A percentile compares a stretch with the other conserved stretches of the same genome.
These are phyloP conservation scores for Penicillium bovifimosum DNA, from an alignment of 495 filamentous ascomycete genomes.

Conservation along the genomic window DNA sequence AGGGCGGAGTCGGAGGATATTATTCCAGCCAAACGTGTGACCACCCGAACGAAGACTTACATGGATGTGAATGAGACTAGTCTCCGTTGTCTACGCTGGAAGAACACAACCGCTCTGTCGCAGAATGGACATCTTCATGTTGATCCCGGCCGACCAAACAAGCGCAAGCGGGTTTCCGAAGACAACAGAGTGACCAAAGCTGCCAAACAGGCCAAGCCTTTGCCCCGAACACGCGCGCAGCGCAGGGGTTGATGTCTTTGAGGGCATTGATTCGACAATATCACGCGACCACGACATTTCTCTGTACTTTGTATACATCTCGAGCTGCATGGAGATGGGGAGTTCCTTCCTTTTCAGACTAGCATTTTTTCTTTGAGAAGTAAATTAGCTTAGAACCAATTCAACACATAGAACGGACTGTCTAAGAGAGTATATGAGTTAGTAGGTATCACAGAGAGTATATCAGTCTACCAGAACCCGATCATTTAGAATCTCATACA, in stretches of 20 bases:
- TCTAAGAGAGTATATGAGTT: too few relatives aligned
- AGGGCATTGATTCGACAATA: background rate
- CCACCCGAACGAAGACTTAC: conserved; percentile 68
- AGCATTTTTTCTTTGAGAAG: background rate
- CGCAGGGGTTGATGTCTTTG: conserved; percentile 24
- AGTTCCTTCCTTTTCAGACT: background rate
- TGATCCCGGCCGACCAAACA: conserved; percentile 62
- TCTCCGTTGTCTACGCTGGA: conserved; percentile 71
- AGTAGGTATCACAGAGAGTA: too few relatives aligned
- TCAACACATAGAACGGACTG: conserved; percentile 11
- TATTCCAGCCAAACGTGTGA: conserved; percentile 59
- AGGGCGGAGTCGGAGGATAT: conserved; percentile 53
- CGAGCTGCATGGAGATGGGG: conserved; percentile 15
- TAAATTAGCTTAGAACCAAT: conserved; percentile 8
- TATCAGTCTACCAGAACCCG: too few relatives aligned
- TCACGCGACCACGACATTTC: conserved; percentile 9
- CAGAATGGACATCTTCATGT: conserved; percentile 80
- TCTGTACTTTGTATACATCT: conserved; percentile 22
- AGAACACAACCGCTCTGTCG: conserved; percentile 68
- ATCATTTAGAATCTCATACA: too few relatives aligned
- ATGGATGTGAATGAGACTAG: conserved; percentile 51
- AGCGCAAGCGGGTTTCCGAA: conserved; percentile 51
- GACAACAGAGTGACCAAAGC: conserved; percentile 41
- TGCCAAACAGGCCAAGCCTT: conserved; percentile 41
- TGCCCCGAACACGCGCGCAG: conserved; percentile 44